These are phyloP conservation scores for Tuber borchii DNA, from an alignment of 495 filamentous ascomycete species.

Conservation along the genomic window DNA sequence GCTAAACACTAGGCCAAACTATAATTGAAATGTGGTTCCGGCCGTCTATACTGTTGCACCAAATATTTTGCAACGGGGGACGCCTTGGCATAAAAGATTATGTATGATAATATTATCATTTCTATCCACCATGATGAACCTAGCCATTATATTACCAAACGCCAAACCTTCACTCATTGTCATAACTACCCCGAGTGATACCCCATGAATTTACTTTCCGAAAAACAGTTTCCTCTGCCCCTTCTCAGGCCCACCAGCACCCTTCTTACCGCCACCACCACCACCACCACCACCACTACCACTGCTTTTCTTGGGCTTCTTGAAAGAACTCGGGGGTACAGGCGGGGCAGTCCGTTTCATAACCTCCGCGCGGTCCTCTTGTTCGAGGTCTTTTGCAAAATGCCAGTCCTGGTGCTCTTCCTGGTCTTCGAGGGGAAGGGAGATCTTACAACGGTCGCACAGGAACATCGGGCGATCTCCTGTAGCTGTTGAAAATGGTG, in stretches of 20 bases:
- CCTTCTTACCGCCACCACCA: slow-evolving; percentile 16
- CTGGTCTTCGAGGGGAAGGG: slow-evolving; percentile 52
- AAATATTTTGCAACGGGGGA: too few species aligned
- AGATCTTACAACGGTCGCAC: slow-evolving; percentile 54
- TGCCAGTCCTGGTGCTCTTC: slow-evolving; percentile 92
- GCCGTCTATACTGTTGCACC: too few species aligned
- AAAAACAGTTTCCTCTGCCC: slow-evolving; percentile 71
- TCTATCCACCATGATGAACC: background rate
- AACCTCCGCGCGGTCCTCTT: slow-evolving; percentile 25
- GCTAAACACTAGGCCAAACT: too few species aligned
- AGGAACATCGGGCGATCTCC: background rate
- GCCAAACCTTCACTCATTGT: background rate
- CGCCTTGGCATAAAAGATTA: too few species aligned
- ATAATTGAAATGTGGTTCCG: too few species aligned
- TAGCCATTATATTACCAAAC: background rate
- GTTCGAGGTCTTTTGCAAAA: slow-evolving; percentile 76
- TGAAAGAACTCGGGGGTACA: slow-evolving; percentile 39
- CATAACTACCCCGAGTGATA: background rate
- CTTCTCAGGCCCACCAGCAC: slow-evolving; percentile 52
- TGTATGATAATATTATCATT: too few species aligned
- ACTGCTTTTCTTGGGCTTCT: slow-evolving; percentile 42
- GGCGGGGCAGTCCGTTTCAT: slow-evolving; percentile 15
- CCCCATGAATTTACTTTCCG: slow-evolving; percentile 48
- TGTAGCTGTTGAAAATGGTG: background rate
- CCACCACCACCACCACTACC: slow-evolving; percentile 37